These are phyloP conservation scores for Serpula lacrymans DNA, from an alignment of 768 basidiomycete genomes.

Conservation along the genomic window DNA sequence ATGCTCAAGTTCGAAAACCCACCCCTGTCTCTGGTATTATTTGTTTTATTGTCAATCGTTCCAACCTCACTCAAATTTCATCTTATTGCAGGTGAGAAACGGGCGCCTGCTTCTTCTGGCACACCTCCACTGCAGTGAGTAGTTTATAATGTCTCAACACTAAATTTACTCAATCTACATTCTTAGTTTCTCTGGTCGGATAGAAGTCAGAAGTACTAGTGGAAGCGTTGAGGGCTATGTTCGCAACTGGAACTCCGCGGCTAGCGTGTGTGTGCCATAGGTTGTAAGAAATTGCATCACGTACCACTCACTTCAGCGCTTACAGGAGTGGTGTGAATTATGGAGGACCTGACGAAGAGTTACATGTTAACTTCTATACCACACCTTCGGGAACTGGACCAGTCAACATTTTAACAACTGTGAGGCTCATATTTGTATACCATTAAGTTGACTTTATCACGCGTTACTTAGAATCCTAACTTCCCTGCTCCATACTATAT, in stretches of 20 bases:
- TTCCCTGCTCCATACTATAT: constrained; percentile 37
- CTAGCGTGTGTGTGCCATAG: constrained; percentile 19
- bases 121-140: constrained; percentile 24
- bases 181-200: constrained; percentile 25
- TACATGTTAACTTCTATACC: constrained; percentile 30
- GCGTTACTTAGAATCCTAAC: constrained; percentile 34
- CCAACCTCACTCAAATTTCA: no score
- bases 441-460: not conserved
- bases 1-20: constrained; percentile 13
- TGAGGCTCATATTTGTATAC: constrained; percentile 16
- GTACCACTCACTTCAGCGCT: not conserved
- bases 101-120: not conserved
- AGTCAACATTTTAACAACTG: constrained; percentile 36
- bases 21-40: constrained; percentile 19
- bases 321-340: constrained; percentile 35
- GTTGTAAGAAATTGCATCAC: no score
- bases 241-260: constrained; percentile 26
- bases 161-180: no score
- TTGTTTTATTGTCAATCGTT: no score
- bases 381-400: constrained; percentile 19
- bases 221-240: constrained; percentile 32
- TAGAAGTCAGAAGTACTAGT: constrained; percentile 32
- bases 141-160: no score
- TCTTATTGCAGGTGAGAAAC: not conserved
- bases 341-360: constrained; percentile 24